Percentiles rank a stretch among this genome's conserved stretches.
Evolutionary conservation across 2,329 filamentous ascomycete species (phyloP).

Genomic region (Calonectria crousiana): DNA sequence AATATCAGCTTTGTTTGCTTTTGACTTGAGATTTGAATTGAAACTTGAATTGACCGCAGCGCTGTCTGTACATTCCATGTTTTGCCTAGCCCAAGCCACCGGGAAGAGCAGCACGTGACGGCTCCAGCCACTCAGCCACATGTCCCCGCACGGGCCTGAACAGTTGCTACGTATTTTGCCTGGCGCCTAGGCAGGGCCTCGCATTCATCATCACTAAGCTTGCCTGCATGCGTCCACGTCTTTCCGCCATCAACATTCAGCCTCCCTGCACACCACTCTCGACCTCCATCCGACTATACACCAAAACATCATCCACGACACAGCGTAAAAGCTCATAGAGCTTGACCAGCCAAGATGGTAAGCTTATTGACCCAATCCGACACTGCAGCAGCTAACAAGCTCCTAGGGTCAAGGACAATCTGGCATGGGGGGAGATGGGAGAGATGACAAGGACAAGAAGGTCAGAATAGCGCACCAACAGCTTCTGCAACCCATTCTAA

Average conservation of each 20-base stretch:
- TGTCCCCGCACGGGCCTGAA: constrained; percentile 45
- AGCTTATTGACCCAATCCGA: constrained; percentile 28
- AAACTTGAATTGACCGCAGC: no score
- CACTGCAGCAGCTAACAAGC: constrained; percentile 33
- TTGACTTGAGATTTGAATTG: no score
- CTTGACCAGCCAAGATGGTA: constrained; percentile 52
- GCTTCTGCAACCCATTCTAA: constrained; percentile 31
- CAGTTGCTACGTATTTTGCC: constrained; percentile 58
- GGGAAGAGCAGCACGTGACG: constrained; percentile 33
- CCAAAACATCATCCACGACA: constrained; percentile 19
- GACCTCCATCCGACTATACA: constrained; percentile 21
- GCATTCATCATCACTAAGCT: constrained; percentile 51
- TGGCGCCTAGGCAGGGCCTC: constrained; percentile 55
- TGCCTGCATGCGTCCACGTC: constrained; percentile 39
- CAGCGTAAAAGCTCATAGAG: constrained; percentile 42
- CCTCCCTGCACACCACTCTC: constrained; percentile 32
- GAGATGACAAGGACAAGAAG: constrained; percentile 95
- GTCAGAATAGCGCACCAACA: constrained; percentile 57
- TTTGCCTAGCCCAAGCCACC: background rate
- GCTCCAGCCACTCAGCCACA: background rate
- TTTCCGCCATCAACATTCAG: constrained; percentile 39
- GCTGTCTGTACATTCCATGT: no score
- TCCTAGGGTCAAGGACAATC: constrained; percentile 85
- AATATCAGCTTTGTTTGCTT: no score
- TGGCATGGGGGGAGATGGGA: constrained; percentile 86